Base-by-base conservation (phyloP, 192 early-diverging fungal species). In the Jimgerdemannia lactiflua region DNA sequence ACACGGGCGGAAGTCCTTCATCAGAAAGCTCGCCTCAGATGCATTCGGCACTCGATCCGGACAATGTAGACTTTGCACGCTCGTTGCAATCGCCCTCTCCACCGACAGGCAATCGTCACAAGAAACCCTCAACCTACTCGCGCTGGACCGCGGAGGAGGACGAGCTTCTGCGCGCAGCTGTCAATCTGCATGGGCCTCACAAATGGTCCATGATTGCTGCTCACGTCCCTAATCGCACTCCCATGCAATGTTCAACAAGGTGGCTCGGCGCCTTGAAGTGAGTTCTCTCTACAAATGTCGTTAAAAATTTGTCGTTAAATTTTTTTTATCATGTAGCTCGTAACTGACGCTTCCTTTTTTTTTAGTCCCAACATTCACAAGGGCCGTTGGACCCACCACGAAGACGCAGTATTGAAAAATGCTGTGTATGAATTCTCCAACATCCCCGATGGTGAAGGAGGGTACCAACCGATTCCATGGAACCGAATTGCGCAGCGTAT, bases 231-330 rank as follows among this genome's bases (percentile, higher is more conserved):
- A 86, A 86, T 74, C 74, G 85, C 63, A 86, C 82, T 17, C 85
- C 85, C 3, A 86, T 86, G 85, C 85, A 86, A 74, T 86, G 85
- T 70, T 86, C 85, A 4, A 86, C 85, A 4, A 75, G 85, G 10
- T 86, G 82, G 82, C 75, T 86, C 39, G 82, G 85, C 41, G 82
- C 85, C 29, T 74, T 86, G 49, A 86, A 86, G 81, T 83, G 77
- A 74, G 68, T 74, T 14, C 11, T 14, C 4, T 39, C 40, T 42
- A 42, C 11, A 3, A 3, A 39, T 41, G 7, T 20, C 0, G 6
- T 4, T n/a, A 20, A 64, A 64, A 64, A 10, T 14, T 64, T 19
- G n/a, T n/a, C n/a, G n/a, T n/a, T n/a, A n/a, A 41, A 43, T 19
- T 2, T 20, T 4, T 19, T 72, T 63, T 3, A 6, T 3, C 39